A percentile compares a stretch with the other conserved stretches of the same genome.
Conservation (phyloP, 1,284 basidiomycete genomes). For the Trametes pubescens region DNA sequence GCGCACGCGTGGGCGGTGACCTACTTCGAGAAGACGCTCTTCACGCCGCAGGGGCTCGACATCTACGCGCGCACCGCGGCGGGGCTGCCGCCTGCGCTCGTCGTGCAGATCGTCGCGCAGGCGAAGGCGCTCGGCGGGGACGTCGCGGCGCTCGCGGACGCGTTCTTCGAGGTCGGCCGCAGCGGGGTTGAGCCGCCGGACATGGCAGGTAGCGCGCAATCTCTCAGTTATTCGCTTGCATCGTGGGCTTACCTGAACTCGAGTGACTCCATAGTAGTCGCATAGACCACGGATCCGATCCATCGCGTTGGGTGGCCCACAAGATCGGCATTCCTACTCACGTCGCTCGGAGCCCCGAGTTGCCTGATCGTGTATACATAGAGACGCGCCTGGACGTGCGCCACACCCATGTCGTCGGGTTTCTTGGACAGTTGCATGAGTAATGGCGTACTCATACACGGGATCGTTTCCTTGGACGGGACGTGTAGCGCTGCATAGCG, state of each 20-base stretch:
- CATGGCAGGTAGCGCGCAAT: not conserved
- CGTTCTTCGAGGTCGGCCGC: conserved; percentile 35
- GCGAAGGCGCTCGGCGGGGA: conserved; percentile 32
- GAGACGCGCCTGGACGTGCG: not conserved
- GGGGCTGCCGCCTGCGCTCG: conserved; percentile 36
- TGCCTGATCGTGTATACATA: not conserved
- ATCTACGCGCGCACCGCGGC: conserved; percentile 49
- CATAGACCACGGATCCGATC: too few species aligned
- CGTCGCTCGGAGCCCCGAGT: conserved; percentile 20
- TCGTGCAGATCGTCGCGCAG: conserved; percentile 32
- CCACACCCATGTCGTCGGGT: not conserved
- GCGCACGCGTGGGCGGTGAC: conserved; percentile 53
- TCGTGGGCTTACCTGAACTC: not conserved
- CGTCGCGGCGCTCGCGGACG: conserved; percentile 30
- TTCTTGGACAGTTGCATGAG: not conserved
- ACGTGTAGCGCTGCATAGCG: not conserved
- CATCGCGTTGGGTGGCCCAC: conserved; percentile 15
- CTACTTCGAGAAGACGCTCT: conserved; percentile 59
- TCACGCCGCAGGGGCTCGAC: conserved; percentile 60
- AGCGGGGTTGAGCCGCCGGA: conserved; percentile 15
- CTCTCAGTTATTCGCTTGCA: not conserved
- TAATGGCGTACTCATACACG: conserved; percentile 1
- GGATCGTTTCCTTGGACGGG: conserved; percentile 1
- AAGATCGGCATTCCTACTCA: conserved; percentile 14
- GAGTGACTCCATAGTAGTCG: not conserved